Base-by-base conservation (phyloP, 352 stramenopile species). In the Thalassiosira allenii region DNA sequence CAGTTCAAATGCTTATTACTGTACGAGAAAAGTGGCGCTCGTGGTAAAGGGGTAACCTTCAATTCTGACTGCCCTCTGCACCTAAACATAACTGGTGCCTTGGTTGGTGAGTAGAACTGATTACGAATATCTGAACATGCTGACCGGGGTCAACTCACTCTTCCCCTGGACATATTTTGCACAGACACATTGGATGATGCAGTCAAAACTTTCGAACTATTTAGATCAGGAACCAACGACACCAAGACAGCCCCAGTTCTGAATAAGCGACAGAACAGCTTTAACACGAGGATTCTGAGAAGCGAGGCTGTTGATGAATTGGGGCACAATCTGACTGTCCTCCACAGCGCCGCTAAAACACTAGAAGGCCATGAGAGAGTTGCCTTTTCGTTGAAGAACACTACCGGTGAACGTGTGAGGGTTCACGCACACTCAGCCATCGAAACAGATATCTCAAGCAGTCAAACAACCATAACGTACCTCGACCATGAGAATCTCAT, bases 341-440 rank as follows among this genome's bases (percentile, higher is more conserved):
- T 87, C 17, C 92, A 96, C 54, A 81, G 94, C 47, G 9, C 82
- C 56, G 83, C 80, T 29, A 82, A 89, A 49, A 47, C 75, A n/a
- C 57, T 95, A 11, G 64, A 84, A 20, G 65, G 69, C 40, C 72
- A 90, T 29, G 86, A 94, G 71, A 82, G 91, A 34, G 84, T 95
- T 57, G 91, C 92, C n/a, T 96, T 95, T 75, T 95, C 92, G 23
- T 67, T 96, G 0, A 81, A 87, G n/a, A 97, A 97, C 67, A 75
- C 89, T 32, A 95, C 91, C 52, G 94, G 94, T 22, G 87, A 96
- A 65, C 77, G 83, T 73, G 72, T 96, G 30, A 73, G 94, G 22
- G 79, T 94, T 64, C 91, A 96, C 29, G 64, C 64, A 63, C 64
- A 84, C 5, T 78, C 80, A 52, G 51, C 73, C 56, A 52, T 81